Evolutionary conservation across 1,284 basidiomycete species (phyloP).

Genomic region (Gastroboletus turbinatus): DNA sequence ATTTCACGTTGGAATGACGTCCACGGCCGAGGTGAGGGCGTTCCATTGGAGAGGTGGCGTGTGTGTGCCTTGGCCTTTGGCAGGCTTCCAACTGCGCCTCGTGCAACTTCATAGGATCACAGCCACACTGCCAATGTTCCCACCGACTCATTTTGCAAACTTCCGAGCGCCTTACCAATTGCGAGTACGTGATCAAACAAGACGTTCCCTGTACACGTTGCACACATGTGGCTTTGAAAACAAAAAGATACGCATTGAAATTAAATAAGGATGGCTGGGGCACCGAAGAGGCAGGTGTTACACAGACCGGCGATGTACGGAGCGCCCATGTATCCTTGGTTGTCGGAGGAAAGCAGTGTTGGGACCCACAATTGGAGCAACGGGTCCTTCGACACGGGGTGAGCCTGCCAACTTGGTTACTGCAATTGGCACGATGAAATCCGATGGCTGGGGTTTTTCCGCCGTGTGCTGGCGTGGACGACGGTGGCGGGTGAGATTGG

Average conservation of each 20-base stretch:
- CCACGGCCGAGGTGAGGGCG: neutral
- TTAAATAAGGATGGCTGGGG: slow-evolving; percentile 3
- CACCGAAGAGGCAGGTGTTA: slow-evolving; percentile 1
- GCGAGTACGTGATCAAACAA: slow-evolving; percentile 16
- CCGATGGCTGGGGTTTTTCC: neutral
- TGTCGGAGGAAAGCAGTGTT: slow-evolving; percentile 15
- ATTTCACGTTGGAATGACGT: slow-evolving; percentile 2
- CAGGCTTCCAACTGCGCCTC: slow-evolving; percentile 20
- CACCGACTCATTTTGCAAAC: neutral
- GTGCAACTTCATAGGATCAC: slow-evolving; percentile 26
- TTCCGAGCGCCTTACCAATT: slow-evolving; percentile 1
- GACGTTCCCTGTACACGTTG: slow-evolving; percentile 22
- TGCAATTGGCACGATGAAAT: neutral
- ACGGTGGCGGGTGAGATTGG: neutral
- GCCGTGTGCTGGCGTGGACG: neutral
- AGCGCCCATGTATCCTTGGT: slow-evolving; percentile 21
- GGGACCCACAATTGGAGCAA: slow-evolving; percentile 5
- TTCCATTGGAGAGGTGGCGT: slow-evolving; percentile 16
- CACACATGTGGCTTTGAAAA: slow-evolving; percentile 9
- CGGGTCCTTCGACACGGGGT: neutral
- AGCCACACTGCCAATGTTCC: slow-evolving; percentile 16
- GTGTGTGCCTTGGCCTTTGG: slow-evolving; percentile 25
- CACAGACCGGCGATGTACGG: slow-evolving; percentile 1
- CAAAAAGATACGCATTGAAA: neutral
- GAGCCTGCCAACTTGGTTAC: slow-evolving; percentile 10